Conservation (phyloP, 768 basidiomycete genomes). For the Trametes meyenii region DNA sequence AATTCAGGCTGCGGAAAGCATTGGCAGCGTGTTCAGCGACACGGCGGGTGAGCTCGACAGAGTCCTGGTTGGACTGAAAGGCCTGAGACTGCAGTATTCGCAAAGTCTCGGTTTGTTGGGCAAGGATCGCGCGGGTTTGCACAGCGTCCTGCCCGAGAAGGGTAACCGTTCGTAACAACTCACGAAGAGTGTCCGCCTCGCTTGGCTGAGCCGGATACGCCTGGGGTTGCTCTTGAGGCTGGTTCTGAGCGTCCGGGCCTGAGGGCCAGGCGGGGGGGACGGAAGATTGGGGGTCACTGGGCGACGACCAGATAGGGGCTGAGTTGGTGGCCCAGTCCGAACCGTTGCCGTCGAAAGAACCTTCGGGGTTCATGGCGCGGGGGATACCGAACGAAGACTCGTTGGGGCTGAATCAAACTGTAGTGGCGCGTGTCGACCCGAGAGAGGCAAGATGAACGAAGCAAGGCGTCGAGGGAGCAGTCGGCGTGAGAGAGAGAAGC, state of each 20-base stretch:
- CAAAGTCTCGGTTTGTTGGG: background rate
- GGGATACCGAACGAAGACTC: background rate
- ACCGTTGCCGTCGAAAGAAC: background rate
- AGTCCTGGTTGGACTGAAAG: background rate
- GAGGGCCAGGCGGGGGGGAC: too few species aligned
- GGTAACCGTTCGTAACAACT: background rate
- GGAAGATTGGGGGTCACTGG: too few species aligned
- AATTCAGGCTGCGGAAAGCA: background rate
- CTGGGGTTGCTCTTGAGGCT: too few species aligned
- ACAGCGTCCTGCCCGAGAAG: background rate
- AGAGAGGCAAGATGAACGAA: background rate
- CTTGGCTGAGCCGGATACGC: too few species aligned
- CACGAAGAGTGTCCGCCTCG: too few species aligned
- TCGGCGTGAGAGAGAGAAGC: background rate
- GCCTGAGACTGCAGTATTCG: background rate
- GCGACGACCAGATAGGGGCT: too few species aligned
- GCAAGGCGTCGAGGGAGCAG: background rate
- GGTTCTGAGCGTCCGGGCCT: too few species aligned
- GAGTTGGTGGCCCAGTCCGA: background rate
- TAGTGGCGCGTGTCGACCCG: background rate
- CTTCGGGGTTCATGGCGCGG: background rate
- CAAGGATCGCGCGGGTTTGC: background rate
- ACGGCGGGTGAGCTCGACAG: slow-evolving; percentile 3
- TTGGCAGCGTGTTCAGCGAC: background rate
- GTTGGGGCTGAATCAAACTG: slow-evolving; percentile 8